phyloP scores from a whole-genome alignment of 2,329 filamentous ascomycete species.

The Colletotrichum sp. region DNA sequence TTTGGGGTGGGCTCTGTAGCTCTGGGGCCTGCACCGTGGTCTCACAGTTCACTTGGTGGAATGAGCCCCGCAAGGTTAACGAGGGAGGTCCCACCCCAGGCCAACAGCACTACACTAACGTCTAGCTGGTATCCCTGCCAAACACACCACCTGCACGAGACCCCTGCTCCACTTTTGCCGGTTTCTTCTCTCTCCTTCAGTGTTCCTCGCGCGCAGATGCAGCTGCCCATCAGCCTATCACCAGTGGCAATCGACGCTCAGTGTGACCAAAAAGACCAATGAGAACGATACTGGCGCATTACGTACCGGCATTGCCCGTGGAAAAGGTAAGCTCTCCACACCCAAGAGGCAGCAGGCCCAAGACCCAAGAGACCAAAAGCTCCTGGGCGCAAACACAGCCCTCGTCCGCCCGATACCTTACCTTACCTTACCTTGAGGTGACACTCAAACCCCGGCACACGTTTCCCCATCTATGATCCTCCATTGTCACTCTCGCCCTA shows the following conservation, averaged over 20 bases:
- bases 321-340: not conserved
- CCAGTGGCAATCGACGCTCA: not conserved
- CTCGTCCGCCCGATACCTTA: not conserved
- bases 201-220: not conserved
- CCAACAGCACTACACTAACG: not conserved
- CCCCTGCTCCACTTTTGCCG: not conserved
- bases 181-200: not conserved
- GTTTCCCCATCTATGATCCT: slow-evolving; percentile 4
- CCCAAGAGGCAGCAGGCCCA: not conserved
- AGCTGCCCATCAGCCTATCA: slow-evolving; percentile 1
- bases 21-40: not conserved
- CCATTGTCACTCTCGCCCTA: not conserved
- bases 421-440: not conserved
- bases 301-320: not conserved
- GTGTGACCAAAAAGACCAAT: not conserved
- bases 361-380: not conserved
- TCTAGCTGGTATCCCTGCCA: not conserved
- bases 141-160: slow-evolving; percentile 9
- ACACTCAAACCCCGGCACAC: not conserved
- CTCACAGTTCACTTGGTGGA: not conserved
- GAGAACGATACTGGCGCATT: not conserved
- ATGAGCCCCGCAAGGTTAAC: slow-evolving; percentile 5
- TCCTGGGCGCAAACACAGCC: slow-evolving; percentile 20
- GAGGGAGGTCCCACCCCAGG: not conserved
- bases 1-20: not conserved